Percentiles rank a stretch among this genome's conserved stretches.
Conservation (phyloP, 1,139 yeast genomes). For the Saccharomycopsis hybrid region DNA sequence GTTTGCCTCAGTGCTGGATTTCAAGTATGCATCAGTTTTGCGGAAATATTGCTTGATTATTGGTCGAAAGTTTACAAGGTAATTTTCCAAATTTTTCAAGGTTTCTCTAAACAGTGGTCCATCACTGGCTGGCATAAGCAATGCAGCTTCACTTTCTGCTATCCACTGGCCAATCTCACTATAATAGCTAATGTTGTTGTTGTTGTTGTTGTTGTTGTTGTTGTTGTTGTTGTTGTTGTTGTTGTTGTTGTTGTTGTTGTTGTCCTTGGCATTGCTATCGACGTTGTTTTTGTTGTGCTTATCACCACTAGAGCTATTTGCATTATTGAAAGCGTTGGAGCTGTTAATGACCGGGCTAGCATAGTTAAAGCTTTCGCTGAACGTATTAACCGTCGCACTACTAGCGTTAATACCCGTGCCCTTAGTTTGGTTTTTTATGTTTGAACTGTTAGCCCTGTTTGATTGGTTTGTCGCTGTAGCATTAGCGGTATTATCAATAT, state of each 20-base stretch:
- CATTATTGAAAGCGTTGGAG: background rate
- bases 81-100: constrained; percentile 47
- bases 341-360: too few species aligned
- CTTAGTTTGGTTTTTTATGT: background rate
- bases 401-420: too few species aligned
- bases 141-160: background rate
- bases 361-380: too few species aligned
- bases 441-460: too few species aligned
- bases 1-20: constrained; percentile 26
- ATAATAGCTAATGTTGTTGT: background rate
- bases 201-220: background rate
- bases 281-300: too few species aligned
- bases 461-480: too few species aligned
- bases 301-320: background rate
- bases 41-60: constrained; percentile 36
- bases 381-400: too few species aligned
- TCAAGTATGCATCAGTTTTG: constrained; percentile 25
- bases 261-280: too few species aligned
- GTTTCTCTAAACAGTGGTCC: constrained; percentile 70
- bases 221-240: background rate
- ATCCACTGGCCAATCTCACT: background rate
- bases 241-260: background rate
- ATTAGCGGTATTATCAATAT: background rate
- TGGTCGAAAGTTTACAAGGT: constrained; percentile 42
- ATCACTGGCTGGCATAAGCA: constrained; percentile 44